Conservation (phyloP, 257 asterid species). For the Lycium ferocissimum region DNA sequence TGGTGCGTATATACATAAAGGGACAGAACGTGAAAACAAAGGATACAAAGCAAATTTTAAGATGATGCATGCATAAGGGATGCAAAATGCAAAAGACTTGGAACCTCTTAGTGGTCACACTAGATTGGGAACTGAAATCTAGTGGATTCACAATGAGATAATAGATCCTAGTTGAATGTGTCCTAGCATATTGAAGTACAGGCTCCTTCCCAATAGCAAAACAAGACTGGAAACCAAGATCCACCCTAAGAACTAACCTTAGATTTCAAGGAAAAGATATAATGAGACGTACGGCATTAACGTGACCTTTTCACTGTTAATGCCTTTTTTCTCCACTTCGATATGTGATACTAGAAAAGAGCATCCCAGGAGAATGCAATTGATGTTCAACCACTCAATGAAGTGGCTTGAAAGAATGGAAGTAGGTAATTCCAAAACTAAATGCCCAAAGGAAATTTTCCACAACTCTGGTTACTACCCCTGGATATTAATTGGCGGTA, state of each 20-base stretch:
- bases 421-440: neutral
- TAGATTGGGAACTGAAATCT: neutral
- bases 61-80: neutral
- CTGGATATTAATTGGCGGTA: neutral
- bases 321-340: neutral
- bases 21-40: neutral
- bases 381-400: neutral
- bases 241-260: neutral
- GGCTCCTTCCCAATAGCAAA: neutral
- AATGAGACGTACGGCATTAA: neutral
- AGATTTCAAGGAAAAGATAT: neutral
- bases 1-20: neutral
- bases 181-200: neutral
- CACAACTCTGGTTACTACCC: neutral
- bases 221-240: neutral
- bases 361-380: slow-evolving; percentile 17
- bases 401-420: slow-evolving; percentile 15
- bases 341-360: slow-evolving; percentile 11
- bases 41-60: neutral
- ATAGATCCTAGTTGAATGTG: slow-evolving; percentile 4
- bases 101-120: neutral
- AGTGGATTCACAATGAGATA: neutral
- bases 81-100: neutral
- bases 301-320: neutral
- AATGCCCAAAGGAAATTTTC: neutral